phyloP scores from a whole-genome alignment of 1,139 yeast genomes.

The Pichia norvegensis region DNA sequence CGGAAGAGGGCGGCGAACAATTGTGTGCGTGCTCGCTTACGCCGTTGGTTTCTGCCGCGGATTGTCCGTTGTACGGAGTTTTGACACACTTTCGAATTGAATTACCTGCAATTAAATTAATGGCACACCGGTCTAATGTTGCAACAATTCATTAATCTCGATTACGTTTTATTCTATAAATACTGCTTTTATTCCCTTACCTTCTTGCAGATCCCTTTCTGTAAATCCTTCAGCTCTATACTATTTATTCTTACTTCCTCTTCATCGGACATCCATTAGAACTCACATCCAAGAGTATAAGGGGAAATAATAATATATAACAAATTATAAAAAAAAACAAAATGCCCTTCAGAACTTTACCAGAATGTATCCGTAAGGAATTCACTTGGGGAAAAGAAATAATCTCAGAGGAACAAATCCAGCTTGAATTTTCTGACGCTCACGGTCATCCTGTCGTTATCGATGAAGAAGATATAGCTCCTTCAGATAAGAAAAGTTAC shows the following conservation, averaged over 20 bases:
- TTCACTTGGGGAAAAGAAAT: conserved; percentile 31
- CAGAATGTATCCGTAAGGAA: conserved; percentile 37
- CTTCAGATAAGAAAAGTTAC: conserved; percentile 20
- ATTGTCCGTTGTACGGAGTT: not conserved
- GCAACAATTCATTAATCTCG: too few species aligned
- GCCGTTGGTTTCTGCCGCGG: not conserved
- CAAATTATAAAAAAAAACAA: too few species aligned
- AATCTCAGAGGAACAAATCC: conserved; percentile 15
- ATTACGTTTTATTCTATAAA: not conserved
- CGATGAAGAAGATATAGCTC: conserved; percentile 22
- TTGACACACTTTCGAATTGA: too few species aligned
- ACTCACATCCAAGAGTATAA: too few species aligned
- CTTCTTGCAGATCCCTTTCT: too few species aligned
- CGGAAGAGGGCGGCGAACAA: not conserved
- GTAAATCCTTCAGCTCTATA: too few species aligned
- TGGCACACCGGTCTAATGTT: too few species aligned
- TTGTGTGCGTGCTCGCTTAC: not conserved
- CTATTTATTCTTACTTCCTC: too few species aligned
- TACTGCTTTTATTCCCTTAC: not conserved
- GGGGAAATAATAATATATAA: too few species aligned
- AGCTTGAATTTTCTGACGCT: conserved; percentile 16
- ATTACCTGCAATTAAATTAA: too few species aligned
- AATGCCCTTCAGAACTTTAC: conserved; percentile 34
- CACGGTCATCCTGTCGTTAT: conserved; percentile 18
- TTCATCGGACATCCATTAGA: not conserved